Conservation (phyloP, 148 eudicot genomes). For the Rhododendron ovatum region DNA sequence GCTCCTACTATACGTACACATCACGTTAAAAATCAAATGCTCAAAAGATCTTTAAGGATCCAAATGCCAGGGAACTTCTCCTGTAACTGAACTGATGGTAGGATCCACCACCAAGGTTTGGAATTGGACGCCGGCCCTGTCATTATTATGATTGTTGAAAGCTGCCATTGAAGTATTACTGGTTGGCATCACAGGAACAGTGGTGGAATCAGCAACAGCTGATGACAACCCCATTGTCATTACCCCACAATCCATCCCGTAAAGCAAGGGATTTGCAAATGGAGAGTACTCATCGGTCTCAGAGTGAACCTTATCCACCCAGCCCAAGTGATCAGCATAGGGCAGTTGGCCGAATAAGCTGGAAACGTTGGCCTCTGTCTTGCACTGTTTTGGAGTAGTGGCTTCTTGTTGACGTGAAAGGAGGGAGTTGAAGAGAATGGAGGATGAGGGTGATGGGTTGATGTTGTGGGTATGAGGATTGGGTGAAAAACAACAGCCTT, state of each 20-base stretch:
- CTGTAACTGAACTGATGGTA: background rate
- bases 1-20: too few relatives aligned
- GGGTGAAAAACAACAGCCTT: conserved; percentile 4
- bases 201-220: background rate
- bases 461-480: background rate
- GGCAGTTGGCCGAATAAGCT: background rate
- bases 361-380: conserved; percentile 20
- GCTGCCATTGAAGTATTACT: background rate
- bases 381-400: conserved; percentile 25
- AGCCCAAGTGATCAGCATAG: conserved; percentile 3
- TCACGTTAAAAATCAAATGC: too few relatives aligned
- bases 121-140: conserved; percentile 10
- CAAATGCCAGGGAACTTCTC: conserved; percentile 31
- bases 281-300: background rate
- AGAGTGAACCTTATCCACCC: background rate
- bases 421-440: conserved; percentile 16
- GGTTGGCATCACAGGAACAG: conserved; percentile 25
- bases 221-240: background rate
- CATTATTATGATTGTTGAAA: background rate
- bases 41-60: conserved; percentile 7
- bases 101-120: conserved; percentile 18
- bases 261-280: conserved; percentile 9
- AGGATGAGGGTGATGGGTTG: conserved; percentile 8
- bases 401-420: conserved; percentile 16
- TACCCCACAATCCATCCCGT: conserved; percentile 1